Percentiles rank a stretch among this genome's conserved stretches.
Evolutionary conservation across 2,329 filamentous ascomycete species (phyloP).

Genomic region (Cladophialophora carrionii): DNA sequence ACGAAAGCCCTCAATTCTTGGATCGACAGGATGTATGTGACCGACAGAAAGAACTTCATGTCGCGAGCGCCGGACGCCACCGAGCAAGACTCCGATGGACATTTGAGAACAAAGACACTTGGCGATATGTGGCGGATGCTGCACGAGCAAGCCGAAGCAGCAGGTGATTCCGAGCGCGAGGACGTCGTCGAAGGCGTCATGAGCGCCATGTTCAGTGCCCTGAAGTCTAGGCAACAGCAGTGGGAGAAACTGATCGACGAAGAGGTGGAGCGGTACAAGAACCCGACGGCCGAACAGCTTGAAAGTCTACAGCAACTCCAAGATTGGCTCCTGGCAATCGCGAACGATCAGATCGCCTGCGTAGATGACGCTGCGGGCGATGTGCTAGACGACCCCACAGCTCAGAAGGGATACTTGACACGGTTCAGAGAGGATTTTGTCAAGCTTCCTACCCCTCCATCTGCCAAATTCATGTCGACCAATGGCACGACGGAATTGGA

Average conservation of each 20-base stretch:
- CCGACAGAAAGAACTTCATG: slow-evolving; percentile 79
- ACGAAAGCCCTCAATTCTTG: slow-evolving; percentile 95
- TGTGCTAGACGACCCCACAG: slow-evolving; percentile 70
- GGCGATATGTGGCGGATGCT: slow-evolving; percentile 98
- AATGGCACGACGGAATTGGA: slow-evolving; percentile 73
- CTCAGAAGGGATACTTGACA: slow-evolving; percentile 77
- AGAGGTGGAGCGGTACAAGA: slow-evolving; percentile 75
- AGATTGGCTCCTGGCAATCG: slow-evolving; percentile 95
- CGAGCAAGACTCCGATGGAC: slow-evolving; percentile 84
- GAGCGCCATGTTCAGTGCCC: slow-evolving; percentile 89
- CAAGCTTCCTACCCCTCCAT: slow-evolving; percentile 70
- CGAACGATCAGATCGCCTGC: slow-evolving; percentile 97
- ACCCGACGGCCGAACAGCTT: slow-evolving; percentile 49
- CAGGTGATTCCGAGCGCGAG: slow-evolving; percentile 78
- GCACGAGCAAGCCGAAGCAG: slow-evolving; percentile 85
- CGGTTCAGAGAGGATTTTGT: slow-evolving; percentile 84
- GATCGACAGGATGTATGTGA: slow-evolving; percentile 88
- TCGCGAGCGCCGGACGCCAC: slow-evolving; percentile 78
- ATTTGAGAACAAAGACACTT: slow-evolving; percentile 87
- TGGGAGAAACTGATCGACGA: slow-evolving; percentile 90
- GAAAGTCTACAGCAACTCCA: slow-evolving; percentile 74
- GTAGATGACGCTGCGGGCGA: slow-evolving; percentile 85
- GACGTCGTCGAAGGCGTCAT: slow-evolving; percentile 95
- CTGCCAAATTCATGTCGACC: slow-evolving; percentile 69
- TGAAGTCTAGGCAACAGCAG: slow-evolving; percentile 78